Evolutionary conservation across 352 stramenopile genomes (phyloP).

Genomic region (Phytophthora meadii): DNA sequence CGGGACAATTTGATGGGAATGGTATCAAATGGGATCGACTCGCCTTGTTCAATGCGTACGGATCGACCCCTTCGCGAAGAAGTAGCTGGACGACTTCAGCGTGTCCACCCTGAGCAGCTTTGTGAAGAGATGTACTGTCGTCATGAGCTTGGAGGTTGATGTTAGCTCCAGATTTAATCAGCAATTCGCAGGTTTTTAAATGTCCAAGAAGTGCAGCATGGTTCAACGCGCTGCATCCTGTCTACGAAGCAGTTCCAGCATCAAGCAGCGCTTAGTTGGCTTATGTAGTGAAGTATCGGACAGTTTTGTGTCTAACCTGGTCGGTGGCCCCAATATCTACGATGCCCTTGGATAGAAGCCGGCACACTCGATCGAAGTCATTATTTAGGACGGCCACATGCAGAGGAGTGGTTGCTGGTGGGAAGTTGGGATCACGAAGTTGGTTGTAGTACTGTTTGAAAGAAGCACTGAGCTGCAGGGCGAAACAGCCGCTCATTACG

Average conservation of each 20-base stretch:
- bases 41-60: conserved; percentile 30
- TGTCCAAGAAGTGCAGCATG: conserved; percentile 48
- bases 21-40: background rate
- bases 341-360: conserved; percentile 21
- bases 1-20: background rate
- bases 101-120: conserved; percentile 46
- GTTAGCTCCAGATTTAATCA: conserved; percentile 31
- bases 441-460: conserved; percentile 45
- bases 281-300: background rate
- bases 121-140: conserved; percentile 43
- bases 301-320: conserved; percentile 27
- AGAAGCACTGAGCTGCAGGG: conserved; percentile 32
- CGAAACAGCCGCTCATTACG: conserved; percentile 17
- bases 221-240: conserved; percentile 37
- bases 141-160: conserved; percentile 22
- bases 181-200: conserved; percentile 32
- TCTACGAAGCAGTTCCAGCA: conserved; percentile 21
- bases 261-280: background rate
- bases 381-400: conserved; percentile 44
- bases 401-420: conserved; percentile 33
- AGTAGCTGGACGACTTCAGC: conserved; percentile 30
- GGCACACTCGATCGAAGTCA: conserved; percentile 17
- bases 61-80: conserved; percentile 29
- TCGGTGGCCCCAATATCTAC: conserved; percentile 18
- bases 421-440: conserved; percentile 25